Conservation (phyloP, 1,139 yeast species). For the Geotrichum phurueaensis region DNA sequence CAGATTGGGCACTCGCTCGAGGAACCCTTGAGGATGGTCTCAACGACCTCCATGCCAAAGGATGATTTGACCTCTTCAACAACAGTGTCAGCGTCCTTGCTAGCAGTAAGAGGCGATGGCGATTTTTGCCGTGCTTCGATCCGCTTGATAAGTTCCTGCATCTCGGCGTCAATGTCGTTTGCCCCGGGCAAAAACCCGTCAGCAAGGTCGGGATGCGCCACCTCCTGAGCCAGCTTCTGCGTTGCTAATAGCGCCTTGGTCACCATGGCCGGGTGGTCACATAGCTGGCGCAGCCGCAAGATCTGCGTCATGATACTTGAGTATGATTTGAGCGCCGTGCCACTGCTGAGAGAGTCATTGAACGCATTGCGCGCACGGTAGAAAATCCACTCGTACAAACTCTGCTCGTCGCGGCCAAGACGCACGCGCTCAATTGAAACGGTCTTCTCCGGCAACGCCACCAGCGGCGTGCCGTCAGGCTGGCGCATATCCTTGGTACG, state of each 20-base stretch:
- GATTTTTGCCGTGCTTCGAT: not conserved
- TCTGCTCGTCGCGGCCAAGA: conserved; percentile 61
- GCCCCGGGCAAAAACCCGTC: not conserved
- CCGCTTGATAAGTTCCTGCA: conserved; percentile 1
- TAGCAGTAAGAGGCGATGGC: not conserved
- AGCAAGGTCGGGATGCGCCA: not conserved
- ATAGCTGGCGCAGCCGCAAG: conserved; percentile 74
- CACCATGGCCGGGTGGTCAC: conserved; percentile 74
- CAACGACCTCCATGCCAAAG: conserved; percentile 38
- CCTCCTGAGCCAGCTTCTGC: conserved; percentile 14
- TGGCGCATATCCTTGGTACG: conserved; percentile 84
- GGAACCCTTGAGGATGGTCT: conserved; percentile 35
- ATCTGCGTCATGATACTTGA: conserved; percentile 80
- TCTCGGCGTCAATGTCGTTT: not conserved
- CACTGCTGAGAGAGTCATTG: conserved; percentile 53
- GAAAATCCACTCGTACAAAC: conserved; percentile 64
- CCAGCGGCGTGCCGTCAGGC: conserved; percentile 66
- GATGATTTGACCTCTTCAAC: conserved; percentile 14
- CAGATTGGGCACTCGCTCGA: conserved; percentile 82
- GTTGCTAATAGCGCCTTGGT: conserved; percentile 35
- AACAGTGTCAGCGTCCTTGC: not conserved
- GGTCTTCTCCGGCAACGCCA: conserved; percentile 70
- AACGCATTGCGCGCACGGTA: conserved; percentile 65
- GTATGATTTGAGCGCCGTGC: conserved; percentile 67
- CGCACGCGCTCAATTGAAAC: conserved; percentile 61